These are phyloP conservation scores for Mortierella sp. DNA, from an alignment of 371 early-diverging fungal species.

Conservation along the genomic window DNA sequence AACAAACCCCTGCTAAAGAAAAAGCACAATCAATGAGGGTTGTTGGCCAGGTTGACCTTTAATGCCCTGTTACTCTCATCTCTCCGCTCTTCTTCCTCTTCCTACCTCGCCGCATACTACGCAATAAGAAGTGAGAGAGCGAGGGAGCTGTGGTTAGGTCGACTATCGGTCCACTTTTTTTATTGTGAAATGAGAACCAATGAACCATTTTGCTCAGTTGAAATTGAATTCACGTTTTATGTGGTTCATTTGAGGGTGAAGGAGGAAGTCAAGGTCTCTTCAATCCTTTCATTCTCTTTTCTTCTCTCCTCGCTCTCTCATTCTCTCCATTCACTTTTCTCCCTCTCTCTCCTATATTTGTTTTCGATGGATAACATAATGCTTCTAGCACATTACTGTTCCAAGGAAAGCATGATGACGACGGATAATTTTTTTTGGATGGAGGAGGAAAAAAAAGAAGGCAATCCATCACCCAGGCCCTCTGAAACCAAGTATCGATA, in stretches of 20 bases:
- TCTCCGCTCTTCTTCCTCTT: background rate
- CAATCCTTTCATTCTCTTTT: background rate
- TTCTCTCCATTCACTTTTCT: background rate
- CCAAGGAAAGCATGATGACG: background rate
- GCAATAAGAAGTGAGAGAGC: background rate
- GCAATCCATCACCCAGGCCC: background rate
- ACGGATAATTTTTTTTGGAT: background rate
- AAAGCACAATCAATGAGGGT: background rate
- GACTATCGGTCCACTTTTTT: background rate
- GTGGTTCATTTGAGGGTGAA: background rate
- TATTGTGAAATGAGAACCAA: background rate
- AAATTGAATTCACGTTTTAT: background rate
- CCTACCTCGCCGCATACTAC: background rate
- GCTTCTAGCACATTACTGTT: background rate
- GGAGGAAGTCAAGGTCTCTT: background rate
- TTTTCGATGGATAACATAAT: background rate
- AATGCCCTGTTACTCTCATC: background rate
- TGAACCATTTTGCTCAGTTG: background rate
- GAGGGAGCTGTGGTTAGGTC: background rate
- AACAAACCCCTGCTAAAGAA: background rate
- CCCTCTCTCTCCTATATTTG: background rate
- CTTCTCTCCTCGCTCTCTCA: background rate
- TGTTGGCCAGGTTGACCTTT: background rate
- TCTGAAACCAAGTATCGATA: background rate
- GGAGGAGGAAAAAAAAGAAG: background rate